Evolutionary conservation across 2,329 filamentous ascomycete genomes (phyloP).

Genomic region (Phaeomoniella chlamydospora): DNA sequence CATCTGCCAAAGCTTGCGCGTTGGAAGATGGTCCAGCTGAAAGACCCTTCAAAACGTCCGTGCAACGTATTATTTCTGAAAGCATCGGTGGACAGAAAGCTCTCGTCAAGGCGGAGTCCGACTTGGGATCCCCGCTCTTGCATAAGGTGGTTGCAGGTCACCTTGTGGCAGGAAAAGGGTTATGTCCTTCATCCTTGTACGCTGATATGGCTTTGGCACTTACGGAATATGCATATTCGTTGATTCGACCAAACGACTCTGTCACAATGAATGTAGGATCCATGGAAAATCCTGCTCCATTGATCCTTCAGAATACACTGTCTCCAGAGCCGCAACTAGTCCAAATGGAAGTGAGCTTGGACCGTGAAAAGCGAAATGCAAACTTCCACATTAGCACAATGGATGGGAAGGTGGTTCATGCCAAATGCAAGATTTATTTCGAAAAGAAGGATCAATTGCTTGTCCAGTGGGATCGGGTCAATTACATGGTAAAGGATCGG

Average conservation of each 20-base stretch:
- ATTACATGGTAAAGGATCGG: constrained; percentile 7
- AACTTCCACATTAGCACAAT: constrained; percentile 4
- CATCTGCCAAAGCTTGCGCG: constrained; percentile 21
- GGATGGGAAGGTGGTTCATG: constrained; percentile 8
- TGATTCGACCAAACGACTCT: constrained; percentile 11
- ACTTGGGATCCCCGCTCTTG: constrained; percentile 49
- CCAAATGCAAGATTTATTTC: constrained; percentile 6
- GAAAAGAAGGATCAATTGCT: constrained; percentile 11
- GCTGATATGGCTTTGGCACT: constrained; percentile 40
- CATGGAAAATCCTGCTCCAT: constrained; percentile 12
- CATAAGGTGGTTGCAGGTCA: constrained; percentile 49
- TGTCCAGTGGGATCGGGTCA: constrained; percentile 14
- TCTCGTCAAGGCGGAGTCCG: constrained; percentile 49
- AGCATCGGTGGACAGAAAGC: constrained; percentile 23
- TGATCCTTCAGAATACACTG: constrained; percentile 12
- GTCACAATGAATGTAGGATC: constrained; percentile 12
- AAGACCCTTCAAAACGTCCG: constrained; percentile 22
- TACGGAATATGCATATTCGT: constrained; percentile 10
- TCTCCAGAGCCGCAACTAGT: constrained; percentile 4
- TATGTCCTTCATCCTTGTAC: constrained; percentile 50
- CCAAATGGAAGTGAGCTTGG: background rate
- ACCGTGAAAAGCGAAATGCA: background rate
- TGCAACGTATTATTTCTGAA: constrained; percentile 21
- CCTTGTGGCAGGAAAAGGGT: constrained; percentile 49
- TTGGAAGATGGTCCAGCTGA: constrained; percentile 22